Percentiles rank a stretch among this genome's conserved stretches.
Conservation (phyloP, 2,329 filamentous ascomycete species). For the Graphium sp. region DNA sequence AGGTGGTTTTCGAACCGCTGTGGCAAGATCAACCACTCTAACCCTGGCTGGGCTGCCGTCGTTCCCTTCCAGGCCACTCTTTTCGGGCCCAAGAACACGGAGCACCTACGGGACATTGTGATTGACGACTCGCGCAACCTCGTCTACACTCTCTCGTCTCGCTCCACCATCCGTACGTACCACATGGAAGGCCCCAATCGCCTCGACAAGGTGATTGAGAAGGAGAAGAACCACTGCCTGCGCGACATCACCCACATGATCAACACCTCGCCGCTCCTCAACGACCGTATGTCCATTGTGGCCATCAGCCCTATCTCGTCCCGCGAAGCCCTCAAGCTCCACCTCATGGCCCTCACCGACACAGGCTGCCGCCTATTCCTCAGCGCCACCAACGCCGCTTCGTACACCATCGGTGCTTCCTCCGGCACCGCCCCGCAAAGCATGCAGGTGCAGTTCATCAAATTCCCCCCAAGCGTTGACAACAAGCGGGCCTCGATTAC, state of each 20-base stretch:
- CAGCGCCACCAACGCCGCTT: conserved; percentile 69
- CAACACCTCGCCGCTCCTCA: conserved; percentile 53
- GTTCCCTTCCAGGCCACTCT: conserved; percentile 32
- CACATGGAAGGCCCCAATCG: conserved; percentile 56
- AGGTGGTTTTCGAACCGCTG: conserved; percentile 88
- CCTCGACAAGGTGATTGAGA: conserved; percentile 48
- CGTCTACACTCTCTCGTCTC: conserved; percentile 78
- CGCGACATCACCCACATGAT: conserved; percentile 78
- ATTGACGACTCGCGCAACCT: conserved; percentile 80
- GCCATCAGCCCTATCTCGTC: conserved; percentile 74
- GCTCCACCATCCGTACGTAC: conserved; percentile 81
- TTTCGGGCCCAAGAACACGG: conserved; percentile 33
- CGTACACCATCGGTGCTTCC: conserved; percentile 42
- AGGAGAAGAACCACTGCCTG: conserved; percentile 41
- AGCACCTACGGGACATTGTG: conserved; percentile 61
- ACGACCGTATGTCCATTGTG: conserved; percentile 55
- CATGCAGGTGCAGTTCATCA: conserved; percentile 96
- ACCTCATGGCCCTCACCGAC: conserved; percentile 78
- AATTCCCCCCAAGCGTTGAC: conserved; percentile 57
- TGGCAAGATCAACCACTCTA: conserved; percentile 77
- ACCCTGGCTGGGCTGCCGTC: conserved; percentile 51
- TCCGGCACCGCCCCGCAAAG: conserved; percentile 61
- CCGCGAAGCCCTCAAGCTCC: conserved; percentile 64
- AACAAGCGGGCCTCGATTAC: conserved; percentile 6
- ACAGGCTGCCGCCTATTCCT: conserved; percentile 86